Conservation (phyloP, 306 rosid species). For the barrel medic (Medicago truncatula) region DNA sequence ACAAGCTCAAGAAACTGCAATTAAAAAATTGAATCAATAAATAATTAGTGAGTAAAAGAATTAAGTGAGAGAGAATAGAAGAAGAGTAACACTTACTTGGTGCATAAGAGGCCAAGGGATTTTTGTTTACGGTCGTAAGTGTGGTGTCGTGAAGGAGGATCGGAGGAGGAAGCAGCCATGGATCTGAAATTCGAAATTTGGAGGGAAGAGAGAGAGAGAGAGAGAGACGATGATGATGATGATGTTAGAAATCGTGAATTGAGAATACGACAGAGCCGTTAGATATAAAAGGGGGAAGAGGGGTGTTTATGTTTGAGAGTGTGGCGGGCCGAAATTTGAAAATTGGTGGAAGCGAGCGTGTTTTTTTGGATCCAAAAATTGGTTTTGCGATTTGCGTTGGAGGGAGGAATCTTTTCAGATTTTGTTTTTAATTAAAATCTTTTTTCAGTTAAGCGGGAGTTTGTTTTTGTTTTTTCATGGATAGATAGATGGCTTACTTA, state of each 20-base stretch:
- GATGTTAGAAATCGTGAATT: neutral
- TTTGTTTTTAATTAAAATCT: neutral
- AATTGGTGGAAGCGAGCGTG: constrained; percentile 29
- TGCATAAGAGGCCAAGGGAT: constrained; percentile 86
- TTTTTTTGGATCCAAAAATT: neutral
- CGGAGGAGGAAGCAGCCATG: constrained; percentile 52
- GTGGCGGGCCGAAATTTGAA: constrained; percentile 62
- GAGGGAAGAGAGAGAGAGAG: constrained; percentile 9
- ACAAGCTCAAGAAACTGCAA: constrained; percentile 68
- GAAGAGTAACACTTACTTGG: constrained; percentile 57
- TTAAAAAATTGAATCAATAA: neutral
- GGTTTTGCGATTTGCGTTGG: neutral
- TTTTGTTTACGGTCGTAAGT: constrained; percentile 68
- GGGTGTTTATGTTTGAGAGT: neutral
- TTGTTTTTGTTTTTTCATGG: neutral
- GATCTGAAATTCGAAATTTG: constrained; percentile 34
- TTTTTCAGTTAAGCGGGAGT: constrained; percentile 3
- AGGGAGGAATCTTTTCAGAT: neutral
- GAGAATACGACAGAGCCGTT: constrained; percentile 38
- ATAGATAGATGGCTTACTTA: no score
- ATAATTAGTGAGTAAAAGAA: neutral
- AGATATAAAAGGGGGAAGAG: neutral
- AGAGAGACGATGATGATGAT: neutral
- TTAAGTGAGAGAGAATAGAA: neutral
- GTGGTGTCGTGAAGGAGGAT: constrained; percentile 50